Conservation (phyloP, 768 basidiomycete species). For the Tylopilus cervinicoccineus region DNA sequence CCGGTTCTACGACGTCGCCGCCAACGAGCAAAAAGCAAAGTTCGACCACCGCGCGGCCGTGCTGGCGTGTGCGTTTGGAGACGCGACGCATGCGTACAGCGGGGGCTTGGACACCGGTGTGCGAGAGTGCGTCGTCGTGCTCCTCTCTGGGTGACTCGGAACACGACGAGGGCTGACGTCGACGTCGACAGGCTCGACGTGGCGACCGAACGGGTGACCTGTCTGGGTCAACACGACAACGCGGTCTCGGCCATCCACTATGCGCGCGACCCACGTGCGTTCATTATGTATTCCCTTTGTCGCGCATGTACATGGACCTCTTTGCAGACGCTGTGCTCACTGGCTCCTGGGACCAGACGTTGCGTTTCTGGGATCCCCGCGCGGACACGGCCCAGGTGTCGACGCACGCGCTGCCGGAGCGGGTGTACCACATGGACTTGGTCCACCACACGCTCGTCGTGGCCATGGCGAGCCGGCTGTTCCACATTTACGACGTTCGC, state of each 20-base stretch:
- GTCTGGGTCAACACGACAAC: slow-evolving; percentile 79
- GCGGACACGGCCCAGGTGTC: slow-evolving; percentile 52
- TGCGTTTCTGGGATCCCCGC: slow-evolving; percentile 86
- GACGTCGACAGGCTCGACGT: slow-evolving; percentile 63
- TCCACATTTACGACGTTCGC: slow-evolving; percentile 85
- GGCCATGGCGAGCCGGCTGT: slow-evolving; percentile 87
- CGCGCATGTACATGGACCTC: neutral
- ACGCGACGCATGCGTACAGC: slow-evolving; percentile 67
- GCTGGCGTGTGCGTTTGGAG: slow-evolving; percentile 73
- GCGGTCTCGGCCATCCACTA: slow-evolving; percentile 76
- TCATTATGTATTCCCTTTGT: neutral
- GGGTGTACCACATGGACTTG: slow-evolving; percentile 81
- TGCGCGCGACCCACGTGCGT: slow-evolving; percentile 50
- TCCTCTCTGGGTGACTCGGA: neutral
- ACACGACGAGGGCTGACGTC: neutral
- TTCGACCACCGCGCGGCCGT: slow-evolving; percentile 89
- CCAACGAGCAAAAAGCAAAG: slow-evolving; percentile 70
- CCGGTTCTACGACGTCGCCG: slow-evolving; percentile 48
- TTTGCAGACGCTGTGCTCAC: slow-evolving; percentile 74
- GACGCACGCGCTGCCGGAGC: slow-evolving; percentile 67
- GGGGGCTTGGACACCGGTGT: slow-evolving; percentile 86
- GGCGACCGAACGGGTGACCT: slow-evolving; percentile 61
- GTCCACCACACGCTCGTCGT: slow-evolving; percentile 80
- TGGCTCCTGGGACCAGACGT: slow-evolving; percentile 88
- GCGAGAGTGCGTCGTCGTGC: slow-evolving; percentile 50